Evolutionary conservation across 2,329 filamentous ascomycete genomes (phyloP).

Genomic region (Fusarium xyrophilum): DNA sequence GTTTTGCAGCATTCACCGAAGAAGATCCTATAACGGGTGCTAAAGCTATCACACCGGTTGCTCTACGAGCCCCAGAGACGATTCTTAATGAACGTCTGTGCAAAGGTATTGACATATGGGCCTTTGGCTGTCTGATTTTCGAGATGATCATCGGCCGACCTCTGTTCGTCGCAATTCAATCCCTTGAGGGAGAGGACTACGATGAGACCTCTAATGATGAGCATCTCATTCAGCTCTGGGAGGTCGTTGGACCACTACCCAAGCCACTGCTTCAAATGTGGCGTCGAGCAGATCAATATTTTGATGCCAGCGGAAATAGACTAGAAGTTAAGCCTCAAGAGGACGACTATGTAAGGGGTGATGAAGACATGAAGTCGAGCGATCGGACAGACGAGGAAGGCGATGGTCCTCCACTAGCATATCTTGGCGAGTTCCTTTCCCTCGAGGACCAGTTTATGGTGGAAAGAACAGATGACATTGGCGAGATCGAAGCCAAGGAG

Average conservation of each 20-base stretch:
- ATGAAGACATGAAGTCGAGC: neutral
- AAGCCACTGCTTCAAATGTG: neutral
- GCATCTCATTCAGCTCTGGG: neutral
- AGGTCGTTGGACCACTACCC: neutral
- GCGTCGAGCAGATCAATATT: neutral
- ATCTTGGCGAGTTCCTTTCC: neutral
- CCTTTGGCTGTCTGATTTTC: neutral
- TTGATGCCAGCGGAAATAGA: neutral
- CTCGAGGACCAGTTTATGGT: neutral
- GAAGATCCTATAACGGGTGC: neutral
- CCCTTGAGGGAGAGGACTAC: neutral
- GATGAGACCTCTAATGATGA: neutral
- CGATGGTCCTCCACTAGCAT: neutral
- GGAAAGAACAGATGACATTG: neutral
- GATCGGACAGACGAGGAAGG: too few species aligned
- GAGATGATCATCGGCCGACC: neutral
- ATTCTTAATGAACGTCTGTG: neutral
- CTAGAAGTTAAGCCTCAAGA: neutral
- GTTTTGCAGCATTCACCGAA: neutral
- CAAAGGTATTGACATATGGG: neutral
- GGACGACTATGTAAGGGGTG: neutral
- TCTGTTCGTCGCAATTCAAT: neutral
- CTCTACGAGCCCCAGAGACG: neutral
- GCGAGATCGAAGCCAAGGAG: rapidly evolving
- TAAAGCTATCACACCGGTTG: neutral